Evolutionary conservation across 1,284 basidiomycete genomes (phyloP).

Genomic region (Cutaneotrichosporon sp.): DNA sequence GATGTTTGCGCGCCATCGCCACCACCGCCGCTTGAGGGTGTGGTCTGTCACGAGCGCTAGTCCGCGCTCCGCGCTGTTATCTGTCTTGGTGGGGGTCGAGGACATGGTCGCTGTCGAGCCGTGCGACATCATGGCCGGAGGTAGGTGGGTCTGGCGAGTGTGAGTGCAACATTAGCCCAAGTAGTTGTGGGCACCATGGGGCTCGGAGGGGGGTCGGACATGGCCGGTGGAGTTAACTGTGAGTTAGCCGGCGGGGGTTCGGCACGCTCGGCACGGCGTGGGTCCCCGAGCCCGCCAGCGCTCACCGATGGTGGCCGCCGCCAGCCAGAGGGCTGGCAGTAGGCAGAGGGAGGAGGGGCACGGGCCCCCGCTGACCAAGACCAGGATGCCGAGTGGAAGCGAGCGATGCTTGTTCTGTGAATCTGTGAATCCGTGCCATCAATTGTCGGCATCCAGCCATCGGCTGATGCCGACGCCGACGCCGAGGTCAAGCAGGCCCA

Average conservation of each 20-base stretch:
- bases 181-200: not conserved
- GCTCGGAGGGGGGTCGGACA: not conserved
- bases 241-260: no score
- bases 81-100: not conserved
- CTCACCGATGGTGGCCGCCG: slow-evolving; percentile 43
- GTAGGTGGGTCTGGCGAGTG: not conserved
- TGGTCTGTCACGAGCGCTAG: not conserved
- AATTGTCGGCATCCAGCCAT: no score
- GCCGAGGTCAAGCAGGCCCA: no score
- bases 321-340: no score
- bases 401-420: no score
- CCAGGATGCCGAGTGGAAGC: no score
- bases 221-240: not conserved
- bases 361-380: no score
- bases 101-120: not conserved
- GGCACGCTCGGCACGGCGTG: no score
- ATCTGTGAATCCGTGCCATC: no score
- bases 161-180: not conserved
- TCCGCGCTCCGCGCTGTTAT: slow-evolving; percentile 10
- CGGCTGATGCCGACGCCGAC: no score
- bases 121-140: not conserved
- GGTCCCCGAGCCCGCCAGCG: not conserved
- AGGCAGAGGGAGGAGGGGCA: no score
- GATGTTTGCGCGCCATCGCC: slow-evolving; percentile 16
- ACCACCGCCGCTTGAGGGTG: slow-evolving; percentile 11